Evolutionary conservation across 345 rosid genomes (phyloP), one percentile per base, ranked within the genome.

Genomic region (Boechera divaricarpa): DNA sequence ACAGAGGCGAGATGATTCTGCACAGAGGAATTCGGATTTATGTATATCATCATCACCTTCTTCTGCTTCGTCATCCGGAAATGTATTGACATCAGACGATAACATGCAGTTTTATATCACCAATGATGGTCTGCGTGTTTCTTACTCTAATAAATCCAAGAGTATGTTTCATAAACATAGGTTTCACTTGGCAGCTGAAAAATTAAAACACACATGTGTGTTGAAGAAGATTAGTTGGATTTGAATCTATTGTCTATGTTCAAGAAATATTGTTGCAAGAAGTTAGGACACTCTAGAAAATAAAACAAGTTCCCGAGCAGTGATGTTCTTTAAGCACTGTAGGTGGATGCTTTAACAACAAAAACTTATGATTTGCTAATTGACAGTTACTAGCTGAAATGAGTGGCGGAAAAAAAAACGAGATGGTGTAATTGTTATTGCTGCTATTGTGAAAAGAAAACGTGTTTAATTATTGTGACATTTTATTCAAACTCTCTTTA

Each of bases 401-500:
- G 28, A 39, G 87, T 65, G 97, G 97, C 4, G 88, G 91, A 21
- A 21, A 85, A 80, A 89, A 69, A 88, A 87, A 63, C 79, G 76
- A 41, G 79, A 72, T 38, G 87, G 91, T 75, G 91, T 92, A 47
- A 88, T 87, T 80, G 91, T 84, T 32, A 89, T 92, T 81, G 44
- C 44, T 10, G 44, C 44, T 21, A 21, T 21, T 21, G 24, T 21
- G 24, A 21, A 21, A 21, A 21, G 24, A 21, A 21, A 21, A 21
- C 24, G 24, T 21, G 41, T 39, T 39, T 39, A 39, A 10, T 39
- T 39, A 39, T 12, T 39, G 1, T 39, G 42, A 39, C 42, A 39
- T 39, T 10, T 39, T 39, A 39, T 39, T 39, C 42, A 21, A 39
- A 39, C 42, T 10, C 42, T 3, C 12, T 39, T 39, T 10, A 39